These are phyloP conservation scores for Pythium phragmitis DNA, from an alignment of 352 stramenopile species.

Conservation along the genomic window DNA sequence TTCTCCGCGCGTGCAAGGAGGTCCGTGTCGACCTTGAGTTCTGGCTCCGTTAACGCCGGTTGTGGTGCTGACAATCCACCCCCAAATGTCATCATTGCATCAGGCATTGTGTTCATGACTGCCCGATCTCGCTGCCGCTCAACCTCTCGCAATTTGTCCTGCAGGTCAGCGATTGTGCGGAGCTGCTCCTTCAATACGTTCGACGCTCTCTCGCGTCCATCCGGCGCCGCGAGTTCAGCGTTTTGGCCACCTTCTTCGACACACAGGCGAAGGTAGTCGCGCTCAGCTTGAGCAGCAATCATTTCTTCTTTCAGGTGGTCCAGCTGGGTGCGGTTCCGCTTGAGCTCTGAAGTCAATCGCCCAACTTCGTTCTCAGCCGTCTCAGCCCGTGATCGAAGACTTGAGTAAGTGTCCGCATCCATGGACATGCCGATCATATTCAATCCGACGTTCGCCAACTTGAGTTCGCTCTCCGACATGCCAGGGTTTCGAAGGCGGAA, in stretches of 20 bases:
- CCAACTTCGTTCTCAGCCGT: conserved; percentile 79
- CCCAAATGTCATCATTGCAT: conserved; percentile 19
- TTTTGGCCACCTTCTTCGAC: conserved; percentile 49
- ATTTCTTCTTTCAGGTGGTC: conserved; percentile 85
- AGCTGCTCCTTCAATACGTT: conserved; percentile 79
- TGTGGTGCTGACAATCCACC: conserved; percentile 23
- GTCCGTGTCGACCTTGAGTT: conserved; percentile 60
- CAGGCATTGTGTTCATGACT: conserved; percentile 37
- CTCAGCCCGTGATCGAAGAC: conserved; percentile 67
- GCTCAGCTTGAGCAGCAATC: conserved; percentile 82
- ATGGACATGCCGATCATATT: conserved; percentile 65
- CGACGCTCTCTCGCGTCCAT: conserved; percentile 53
- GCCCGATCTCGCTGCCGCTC: conserved; percentile 70
- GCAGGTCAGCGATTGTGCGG: conserved; percentile 72
- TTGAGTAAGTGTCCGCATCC: conserved; percentile 79
- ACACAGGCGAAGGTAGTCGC: conserved; percentile 73
- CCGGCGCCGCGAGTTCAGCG: conserved; percentile 12
- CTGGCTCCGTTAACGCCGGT: conserved; percentile 37
- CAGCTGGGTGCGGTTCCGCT: conserved; percentile 74
- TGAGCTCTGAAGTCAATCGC: conserved; percentile 70
- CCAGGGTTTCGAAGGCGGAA: conserved; percentile 79
- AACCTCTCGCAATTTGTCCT: conserved; percentile 68
- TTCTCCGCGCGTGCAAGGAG: conserved; percentile 69
- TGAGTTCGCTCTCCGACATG: conserved; percentile 76
- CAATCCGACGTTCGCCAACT: conserved; percentile 54